Evolutionary conservation across 495 filamentous ascomycete species (phyloP), one percentile per base, ranked within the genome.

Genomic region (Apodospora peruviana): DNA sequence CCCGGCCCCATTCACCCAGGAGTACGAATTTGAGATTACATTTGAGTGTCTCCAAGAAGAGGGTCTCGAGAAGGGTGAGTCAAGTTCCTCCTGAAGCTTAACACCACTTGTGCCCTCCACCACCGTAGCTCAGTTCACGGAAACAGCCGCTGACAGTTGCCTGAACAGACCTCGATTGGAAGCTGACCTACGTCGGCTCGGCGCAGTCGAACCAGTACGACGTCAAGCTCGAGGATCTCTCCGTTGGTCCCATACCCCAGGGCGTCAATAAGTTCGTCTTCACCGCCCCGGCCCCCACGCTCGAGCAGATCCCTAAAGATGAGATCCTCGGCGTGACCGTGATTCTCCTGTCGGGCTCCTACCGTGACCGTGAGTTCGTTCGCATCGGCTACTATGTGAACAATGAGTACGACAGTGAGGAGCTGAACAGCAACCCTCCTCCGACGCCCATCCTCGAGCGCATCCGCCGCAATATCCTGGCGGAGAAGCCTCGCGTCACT

Each of bases 341-440:
- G 50, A 91, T 98, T 55, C 84, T 98, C 35, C 83, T 98, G 51
- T 93, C 88, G 43, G 96, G 94, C 73, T 88, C 88, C 68, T 98
- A 98, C 71, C 93, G 97, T 59, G 83, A 86, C 46, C 79, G 93
- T 58, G 93, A 98, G 67, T 98, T 98, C 58, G 93, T 98, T 34
- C 91, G 93, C 57, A 93, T 98, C 19, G 93, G 93, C 35, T 98
- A 98, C 78, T 98, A 98, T 57, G 91, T 96, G 50, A 98, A 96
- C 74, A 97, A 97, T 57, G 94, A 97, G 65, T 98, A 98, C 66
- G 87, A 91, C 55, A 86, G 85, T 20, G 90, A 96, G 56, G 89
- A 95, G 69, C 77, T 98, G 40, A 80, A 78, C 50, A 81, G 82
- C 20, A 88, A 96, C 47, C 94, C 93, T 11, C 93, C 94, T 2